Percentiles rank a stretch among this genome's conserved stretches.
phyloP scores from a whole-genome alignment of 2,329 filamentous ascomycete genomes.

The Trichoderma pleuroti region DNA sequence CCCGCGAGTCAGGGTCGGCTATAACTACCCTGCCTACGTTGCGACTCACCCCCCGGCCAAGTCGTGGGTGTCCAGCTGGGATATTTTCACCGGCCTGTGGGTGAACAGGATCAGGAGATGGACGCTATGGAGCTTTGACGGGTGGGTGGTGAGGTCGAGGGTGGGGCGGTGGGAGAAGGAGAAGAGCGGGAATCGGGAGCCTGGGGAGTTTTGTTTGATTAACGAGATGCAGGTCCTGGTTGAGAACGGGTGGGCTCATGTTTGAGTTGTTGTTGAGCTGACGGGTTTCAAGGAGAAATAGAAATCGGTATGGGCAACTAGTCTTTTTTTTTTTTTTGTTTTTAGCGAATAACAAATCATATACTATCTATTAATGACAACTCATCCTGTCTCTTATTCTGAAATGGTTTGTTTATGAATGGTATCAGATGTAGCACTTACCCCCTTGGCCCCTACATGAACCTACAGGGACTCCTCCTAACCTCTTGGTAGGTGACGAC shows the following conservation, averaged over 20 bases:
- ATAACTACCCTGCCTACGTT: constrained; percentile 52
- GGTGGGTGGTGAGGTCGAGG: constrained; percentile 37
- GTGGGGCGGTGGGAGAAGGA: constrained; percentile 38
- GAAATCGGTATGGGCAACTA: background rate
- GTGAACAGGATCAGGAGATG: constrained; percentile 51
- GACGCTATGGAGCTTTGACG: constrained; percentile 30
- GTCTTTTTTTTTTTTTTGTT: background rate
- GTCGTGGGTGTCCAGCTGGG: constrained; percentile 46
- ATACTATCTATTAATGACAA: background rate
- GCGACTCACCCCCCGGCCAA: constrained; percentile 39
- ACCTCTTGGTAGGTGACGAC: background rate
- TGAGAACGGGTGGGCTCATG: constrained; percentile 57
- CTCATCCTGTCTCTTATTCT: accelerated
- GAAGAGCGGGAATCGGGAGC: constrained; percentile 37
- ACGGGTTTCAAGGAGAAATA: background rate
- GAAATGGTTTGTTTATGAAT: background rate
- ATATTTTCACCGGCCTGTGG: constrained; percentile 56
- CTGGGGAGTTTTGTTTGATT: constrained; percentile 51
- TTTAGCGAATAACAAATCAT: background rate
- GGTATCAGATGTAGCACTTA: background rate
- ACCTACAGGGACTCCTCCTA: background rate
- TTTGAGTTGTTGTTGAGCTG: constrained; percentile 29
- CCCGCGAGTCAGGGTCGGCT: constrained; percentile 65
- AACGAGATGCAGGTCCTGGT: constrained; percentile 60
- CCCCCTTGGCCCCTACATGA: background rate